phyloP scores from a whole-genome alignment of 73 alveolate genomes.

The Tetrahymena borealis region DNA sequence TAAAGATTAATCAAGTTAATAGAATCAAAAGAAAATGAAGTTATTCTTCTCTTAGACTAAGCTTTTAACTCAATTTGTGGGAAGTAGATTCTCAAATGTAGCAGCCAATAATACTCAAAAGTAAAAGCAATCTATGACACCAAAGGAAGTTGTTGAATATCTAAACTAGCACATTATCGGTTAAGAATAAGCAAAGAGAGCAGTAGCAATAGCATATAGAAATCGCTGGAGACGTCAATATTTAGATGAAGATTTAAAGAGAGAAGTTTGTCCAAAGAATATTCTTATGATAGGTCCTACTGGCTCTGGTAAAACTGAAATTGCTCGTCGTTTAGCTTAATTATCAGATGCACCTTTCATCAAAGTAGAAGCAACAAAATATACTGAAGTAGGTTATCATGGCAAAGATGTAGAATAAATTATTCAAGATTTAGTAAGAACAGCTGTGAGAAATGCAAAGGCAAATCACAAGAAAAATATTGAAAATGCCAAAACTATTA shows the following conservation, averaged over 20 bases:
- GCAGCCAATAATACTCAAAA: neutral
- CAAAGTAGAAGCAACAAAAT: slow-evolving; percentile 75
- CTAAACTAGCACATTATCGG: slow-evolving; percentile 45
- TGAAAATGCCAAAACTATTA: slow-evolving; percentile 11
- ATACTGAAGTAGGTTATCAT: slow-evolving; percentile 76
- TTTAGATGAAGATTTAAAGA: slow-evolving; percentile 44
- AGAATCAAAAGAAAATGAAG: slow-evolving; percentile 26
- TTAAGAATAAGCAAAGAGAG: slow-evolving; percentile 39
- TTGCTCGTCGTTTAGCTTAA: slow-evolving; percentile 61
- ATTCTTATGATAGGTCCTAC: slow-evolving; percentile 59
- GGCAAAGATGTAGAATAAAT: slow-evolving; percentile 68
- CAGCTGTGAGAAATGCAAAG: slow-evolving; percentile 22
- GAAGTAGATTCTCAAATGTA: neutral
- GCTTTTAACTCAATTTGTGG: neutral
- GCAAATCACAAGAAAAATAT: neutral
- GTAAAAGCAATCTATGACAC: slow-evolving; percentile 4
- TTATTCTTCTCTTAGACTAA: slow-evolving; percentile 18
- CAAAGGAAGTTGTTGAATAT: slow-evolving; percentile 24
- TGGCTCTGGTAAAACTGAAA: slow-evolving; percentile 80
- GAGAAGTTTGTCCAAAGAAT: slow-evolving; percentile 58
- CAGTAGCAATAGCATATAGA: slow-evolving; percentile 48
- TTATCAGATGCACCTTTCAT: slow-evolving; percentile 68
- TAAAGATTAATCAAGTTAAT: neutral
- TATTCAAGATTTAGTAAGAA: slow-evolving; percentile 42
- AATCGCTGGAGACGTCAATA: slow-evolving; percentile 48